phyloP scores from a whole-genome alignment of 2,329 filamentous ascomycete genomes.

The Ophiostoma ips region DNA sequence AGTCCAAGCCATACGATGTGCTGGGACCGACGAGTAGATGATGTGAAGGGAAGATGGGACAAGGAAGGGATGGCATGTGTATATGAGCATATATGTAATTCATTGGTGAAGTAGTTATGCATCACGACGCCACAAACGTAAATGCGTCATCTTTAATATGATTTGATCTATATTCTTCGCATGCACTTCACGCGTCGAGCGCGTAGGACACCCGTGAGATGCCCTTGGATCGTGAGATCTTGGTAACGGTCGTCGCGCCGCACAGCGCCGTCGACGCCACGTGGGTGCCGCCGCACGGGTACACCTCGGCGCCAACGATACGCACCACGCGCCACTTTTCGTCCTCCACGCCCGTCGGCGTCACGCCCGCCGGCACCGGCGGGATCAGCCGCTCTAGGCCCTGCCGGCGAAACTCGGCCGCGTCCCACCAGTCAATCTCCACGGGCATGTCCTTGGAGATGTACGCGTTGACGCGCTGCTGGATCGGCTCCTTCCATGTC shows the following conservation, averaged over 20 bases:
- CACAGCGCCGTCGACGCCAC: conserved; percentile 45
- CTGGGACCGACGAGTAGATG: background rate
- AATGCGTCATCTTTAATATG: background rate
- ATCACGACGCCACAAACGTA: too few species aligned
- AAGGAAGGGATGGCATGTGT: too few species aligned
- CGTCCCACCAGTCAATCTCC: conserved; percentile 53
- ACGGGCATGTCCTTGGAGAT: conserved; percentile 42
- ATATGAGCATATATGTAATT: too few species aligned
- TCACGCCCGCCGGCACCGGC: conserved; percentile 18
- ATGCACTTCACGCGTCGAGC: conserved; percentile 1
- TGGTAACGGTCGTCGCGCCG: conserved; percentile 49
- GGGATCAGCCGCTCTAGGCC: conserved; percentile 41
- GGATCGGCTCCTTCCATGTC: conserved; percentile 47
- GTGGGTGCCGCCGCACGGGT: conserved; percentile 66
- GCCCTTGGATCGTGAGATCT: conserved; percentile 52
- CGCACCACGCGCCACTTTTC: conserved; percentile 53
- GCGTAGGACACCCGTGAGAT: conserved; percentile 42
- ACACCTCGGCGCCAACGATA: conserved; percentile 53
- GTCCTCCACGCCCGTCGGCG: conserved; percentile 17
- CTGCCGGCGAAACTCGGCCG: conserved; percentile 41
- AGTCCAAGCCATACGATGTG: background rate
- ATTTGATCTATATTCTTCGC: background rate
- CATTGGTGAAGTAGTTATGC: too few species aligned
- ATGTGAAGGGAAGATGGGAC: background rate
- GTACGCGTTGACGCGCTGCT: conserved; percentile 45